phyloP scores from a whole-genome alignment of 2,329 filamentous ascomycete species.

The Epichloe aotearoae region DNA sequence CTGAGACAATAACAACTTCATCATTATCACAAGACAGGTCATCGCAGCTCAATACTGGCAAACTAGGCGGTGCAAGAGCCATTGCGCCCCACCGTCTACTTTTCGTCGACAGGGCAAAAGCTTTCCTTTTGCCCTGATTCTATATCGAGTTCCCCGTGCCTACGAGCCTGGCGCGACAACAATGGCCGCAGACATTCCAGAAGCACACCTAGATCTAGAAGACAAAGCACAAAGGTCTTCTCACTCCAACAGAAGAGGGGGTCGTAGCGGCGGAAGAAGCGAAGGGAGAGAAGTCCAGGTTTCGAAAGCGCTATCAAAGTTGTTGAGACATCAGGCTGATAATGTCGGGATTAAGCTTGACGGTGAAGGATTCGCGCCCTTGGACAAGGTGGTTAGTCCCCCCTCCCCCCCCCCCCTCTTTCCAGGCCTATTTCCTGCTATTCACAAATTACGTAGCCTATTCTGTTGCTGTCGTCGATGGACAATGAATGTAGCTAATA shows the following conservation, averaged over 20 bases:
- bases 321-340: conserved; percentile 43
- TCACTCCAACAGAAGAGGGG: conserved; percentile 7
- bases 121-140: no score
- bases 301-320: conserved; percentile 39
- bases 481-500: neutral
- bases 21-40: no score
- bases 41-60: no score
- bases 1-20: no score
- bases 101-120: no score
- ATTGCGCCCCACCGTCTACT: no score
- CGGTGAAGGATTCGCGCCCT: conserved; percentile 42
- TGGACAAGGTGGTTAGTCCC: conserved; percentile 36
- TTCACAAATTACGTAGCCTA: no score
- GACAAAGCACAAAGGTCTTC: conserved; percentile 10
- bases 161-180: neutral
- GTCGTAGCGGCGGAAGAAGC: conserved; percentile 13
- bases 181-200: neutral
- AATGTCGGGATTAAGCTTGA: conserved; percentile 45
- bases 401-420: neutral
- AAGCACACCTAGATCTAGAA: conserved; percentile 11
- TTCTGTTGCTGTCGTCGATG: no score
- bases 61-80: no score
- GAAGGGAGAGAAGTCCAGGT: conserved; percentile 32
- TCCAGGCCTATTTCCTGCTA: no score
- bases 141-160: no score